Evolutionary conservation across 2,329 filamentous ascomycete genomes (phyloP).

Genomic region (Tolypocladium cylindrosporum): DNA sequence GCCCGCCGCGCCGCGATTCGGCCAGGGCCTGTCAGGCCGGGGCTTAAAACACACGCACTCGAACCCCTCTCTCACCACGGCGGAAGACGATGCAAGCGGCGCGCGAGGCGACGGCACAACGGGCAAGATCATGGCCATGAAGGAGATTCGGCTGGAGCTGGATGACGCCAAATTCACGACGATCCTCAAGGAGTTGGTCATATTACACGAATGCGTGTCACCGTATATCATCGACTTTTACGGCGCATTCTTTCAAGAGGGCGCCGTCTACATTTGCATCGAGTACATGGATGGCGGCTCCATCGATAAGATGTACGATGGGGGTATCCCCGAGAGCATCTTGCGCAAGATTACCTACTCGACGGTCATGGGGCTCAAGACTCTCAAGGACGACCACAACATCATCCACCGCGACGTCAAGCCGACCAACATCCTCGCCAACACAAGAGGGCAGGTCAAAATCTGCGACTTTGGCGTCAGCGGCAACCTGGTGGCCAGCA

Average conservation of each 20-base stretch:
- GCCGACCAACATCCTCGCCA: slow-evolving; percentile 95
- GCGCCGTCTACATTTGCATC: slow-evolving; percentile 97
- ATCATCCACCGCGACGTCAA: slow-evolving; percentile 99
- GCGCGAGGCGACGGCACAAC: slow-evolving; percentile 38
- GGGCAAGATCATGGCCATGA: slow-evolving; percentile 95
- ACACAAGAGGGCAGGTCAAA: slow-evolving; percentile 84
- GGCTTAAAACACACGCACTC: slow-evolving; percentile 27
- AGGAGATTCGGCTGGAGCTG: slow-evolving; percentile 89
- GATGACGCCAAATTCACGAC: slow-evolving; percentile 95
- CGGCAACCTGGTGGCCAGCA: slow-evolving; percentile 92
- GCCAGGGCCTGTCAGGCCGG: slow-evolving; percentile 43
- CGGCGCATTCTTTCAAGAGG: slow-evolving; percentile 97
- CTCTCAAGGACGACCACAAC: slow-evolving; percentile 93
- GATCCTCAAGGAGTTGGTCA: slow-evolving; percentile 95
- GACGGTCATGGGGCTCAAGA: slow-evolving; percentile 84
- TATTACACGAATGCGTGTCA: slow-evolving; percentile 87
- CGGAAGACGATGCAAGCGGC: slow-evolving; percentile 17
- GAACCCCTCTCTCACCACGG: slow-evolving; percentile 20
- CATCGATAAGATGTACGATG: slow-evolving; percentile 88
- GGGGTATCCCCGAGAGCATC: slow-evolving; percentile 81
- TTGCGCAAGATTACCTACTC: slow-evolving; percentile 83
- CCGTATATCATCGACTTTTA: slow-evolving; percentile 99
- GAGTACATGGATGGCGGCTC: slow-evolving; percentile 99
- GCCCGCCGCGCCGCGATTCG: slow-evolving; percentile 45
- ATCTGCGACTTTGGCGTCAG: slow-evolving; percentile 98